A percentile compares a stretch with the other conserved stretches of the same genome.
Evolutionary conservation across 192 early-diverging fungal genomes (phyloP).

Genomic region (Coemansia sp.): DNA sequence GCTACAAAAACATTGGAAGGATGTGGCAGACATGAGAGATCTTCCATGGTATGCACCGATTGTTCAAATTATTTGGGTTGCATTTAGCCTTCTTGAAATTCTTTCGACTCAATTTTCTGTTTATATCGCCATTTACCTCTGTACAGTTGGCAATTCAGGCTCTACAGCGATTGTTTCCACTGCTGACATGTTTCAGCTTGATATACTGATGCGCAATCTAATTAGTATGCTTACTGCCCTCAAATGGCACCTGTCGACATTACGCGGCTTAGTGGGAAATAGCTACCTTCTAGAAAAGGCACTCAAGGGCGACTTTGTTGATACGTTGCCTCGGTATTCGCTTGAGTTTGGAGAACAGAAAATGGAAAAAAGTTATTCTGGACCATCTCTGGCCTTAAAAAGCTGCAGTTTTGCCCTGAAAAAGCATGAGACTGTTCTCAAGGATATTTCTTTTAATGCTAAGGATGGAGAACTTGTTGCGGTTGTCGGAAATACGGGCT

Average conservation of each 20-base stretch:
- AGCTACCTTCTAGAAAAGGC: conserved; percentile 13
- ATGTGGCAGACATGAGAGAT: background rate
- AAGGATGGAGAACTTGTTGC: conserved; percentile 60
- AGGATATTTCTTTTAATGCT: conserved; percentile 5
- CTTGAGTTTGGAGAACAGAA: conserved; percentile 17
- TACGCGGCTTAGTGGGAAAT: background rate
- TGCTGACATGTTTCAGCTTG: conserved; percentile 18
- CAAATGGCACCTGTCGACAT: no score
- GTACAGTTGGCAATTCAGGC: background rate
- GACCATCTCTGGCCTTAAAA: conserved; percentile 3
- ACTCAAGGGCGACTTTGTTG: conserved; percentile 24
- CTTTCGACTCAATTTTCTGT: background rate
- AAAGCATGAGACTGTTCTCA: conserved; percentile 1
- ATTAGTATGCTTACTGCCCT: no score
- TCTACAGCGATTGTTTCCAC: conserved; percentile 2
- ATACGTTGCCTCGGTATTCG: conserved; percentile 4
- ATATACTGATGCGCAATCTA: conserved; percentile 1
- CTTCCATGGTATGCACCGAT: conserved; percentile 34
- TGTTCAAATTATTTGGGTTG: conserved; percentile 10
- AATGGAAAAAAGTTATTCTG: conserved; percentile 46
- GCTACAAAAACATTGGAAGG: background rate
- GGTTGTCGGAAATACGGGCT: no score
- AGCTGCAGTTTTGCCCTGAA: conserved; percentile 18
- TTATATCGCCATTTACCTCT: conserved; percentile 5
- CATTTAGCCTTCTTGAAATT: background rate